These are phyloP conservation scores for Extremus antarcticus DNA, from an alignment of 495 filamentous ascomycete species.

Conservation along the genomic window DNA sequence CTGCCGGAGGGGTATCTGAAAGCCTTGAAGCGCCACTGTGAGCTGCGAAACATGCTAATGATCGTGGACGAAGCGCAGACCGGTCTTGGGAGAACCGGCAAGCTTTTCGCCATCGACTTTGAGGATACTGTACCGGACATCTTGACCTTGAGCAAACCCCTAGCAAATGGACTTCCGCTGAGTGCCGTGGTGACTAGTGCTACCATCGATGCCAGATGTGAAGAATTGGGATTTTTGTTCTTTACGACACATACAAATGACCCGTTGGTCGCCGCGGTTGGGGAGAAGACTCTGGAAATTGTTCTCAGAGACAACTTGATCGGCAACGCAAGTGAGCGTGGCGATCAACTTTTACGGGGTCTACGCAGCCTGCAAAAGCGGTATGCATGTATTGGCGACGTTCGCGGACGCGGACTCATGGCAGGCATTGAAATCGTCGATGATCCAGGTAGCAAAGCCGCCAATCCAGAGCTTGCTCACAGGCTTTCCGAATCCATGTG, in stretches of 20 bases:
- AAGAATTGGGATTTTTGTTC: constrained; percentile 30
- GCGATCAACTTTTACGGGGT: constrained; percentile 34
- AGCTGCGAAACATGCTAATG: constrained; percentile 40
- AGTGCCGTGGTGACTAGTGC: constrained; percentile 39
- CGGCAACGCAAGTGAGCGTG: constrained; percentile 29
- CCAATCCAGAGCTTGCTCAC: constrained; percentile 39
- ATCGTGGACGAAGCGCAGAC: constrained; percentile 49
- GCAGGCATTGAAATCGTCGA: constrained; percentile 45
- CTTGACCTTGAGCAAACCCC: constrained; percentile 42
- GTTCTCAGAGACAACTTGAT: constrained; percentile 41
- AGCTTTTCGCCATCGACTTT: constrained; percentile 41
- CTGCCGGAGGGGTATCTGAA: constrained; percentile 39
- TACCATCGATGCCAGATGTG: constrained; percentile 35
- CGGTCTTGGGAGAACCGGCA: constrained; percentile 40
- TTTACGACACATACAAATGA: constrained; percentile 44
- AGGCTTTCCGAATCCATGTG: no score
- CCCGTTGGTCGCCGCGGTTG: constrained; percentile 43
- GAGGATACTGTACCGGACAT: constrained; percentile 43
- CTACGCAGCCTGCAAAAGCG: constrained; percentile 34
- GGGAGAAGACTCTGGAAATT: constrained; percentile 45
- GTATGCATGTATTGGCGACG: constrained; percentile 46
- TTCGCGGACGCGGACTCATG: constrained; percentile 44
- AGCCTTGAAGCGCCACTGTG: constrained; percentile 36
- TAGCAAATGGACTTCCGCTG: constrained; percentile 44
- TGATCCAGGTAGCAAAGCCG: constrained; percentile 33